Base-by-base conservation (phyloP, 345 rosid genomes). In the Melaleuca alternifolia region DNA sequence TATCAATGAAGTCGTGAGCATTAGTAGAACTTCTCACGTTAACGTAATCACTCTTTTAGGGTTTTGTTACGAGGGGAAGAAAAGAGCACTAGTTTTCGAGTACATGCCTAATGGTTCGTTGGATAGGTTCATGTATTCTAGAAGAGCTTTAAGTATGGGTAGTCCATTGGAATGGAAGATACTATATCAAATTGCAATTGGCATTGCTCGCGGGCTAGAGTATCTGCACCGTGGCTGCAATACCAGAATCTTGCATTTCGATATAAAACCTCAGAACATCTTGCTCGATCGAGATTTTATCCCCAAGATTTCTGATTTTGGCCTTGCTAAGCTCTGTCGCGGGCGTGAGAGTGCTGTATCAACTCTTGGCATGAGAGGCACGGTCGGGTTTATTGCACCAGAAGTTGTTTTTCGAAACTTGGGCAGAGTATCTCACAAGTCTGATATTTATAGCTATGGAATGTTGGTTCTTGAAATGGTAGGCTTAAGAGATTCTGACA, bases 381-480 rank as follows among this genome's bases (percentile, higher is more conserved):
- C 93, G 0, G 28, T 56, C 12, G 92, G 93, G 3, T 92, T 91
- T 61, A 87, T 91, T 50, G 95, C 95, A 54, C 93, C 93, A 0
- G 92, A 92, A 59, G 83, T 93, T 33, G 82, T 88, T 24, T 86
- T 87, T 33, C 87, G 91, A 84, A 51, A 84, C 71, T 87, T 90
- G 6, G 94, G 93, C 21, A 46, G 51, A 48, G 92, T 84, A 1
- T 92, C 92, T 11, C 82, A 91, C 86, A 91, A 93, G n/a, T 90
- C 92, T 1, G 92, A 93, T 86, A 92, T 91, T 6, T 93, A 91
- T 3, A 92, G 94, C 76, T 92, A 92, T 5, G 93, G 93, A 53
- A 93, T 91, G 93, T 82, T 93, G 85, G 79, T 91, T 51, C 86
- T 91, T 1, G 89, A 91, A 41, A 91, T 93, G 89, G 87, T 92